Evolutionary conservation across 139 green algal species (phyloP), one percentile per base, ranked within the genome.

Genomic region (Chlorella sp.): DNA sequence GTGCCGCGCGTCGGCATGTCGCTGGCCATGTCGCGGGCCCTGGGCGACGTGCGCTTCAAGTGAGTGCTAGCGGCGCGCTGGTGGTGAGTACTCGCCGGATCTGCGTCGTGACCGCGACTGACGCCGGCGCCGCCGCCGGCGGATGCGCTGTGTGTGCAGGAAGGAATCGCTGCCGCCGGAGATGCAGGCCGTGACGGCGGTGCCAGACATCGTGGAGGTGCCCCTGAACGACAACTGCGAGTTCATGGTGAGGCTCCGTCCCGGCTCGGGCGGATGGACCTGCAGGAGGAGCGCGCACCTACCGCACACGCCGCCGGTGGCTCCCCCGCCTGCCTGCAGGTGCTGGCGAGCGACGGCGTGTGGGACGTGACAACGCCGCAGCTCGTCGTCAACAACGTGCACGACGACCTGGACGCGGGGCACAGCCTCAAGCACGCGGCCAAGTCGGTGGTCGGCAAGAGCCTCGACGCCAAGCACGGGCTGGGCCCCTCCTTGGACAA

Each of bases 311-410:
- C n/a, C n/a, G n/a, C n/a, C n/a, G n/a, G n/a, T n/a, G n/a, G n/a
- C n/a, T n/a, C 68, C 33, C 29, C 50, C 31, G 42, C 23, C 2
- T 23, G 27, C 32, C 5, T 26, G 42, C 49, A 29, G 36, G 62
- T 59, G 79, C 36, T 92, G 78, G 88, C 77, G 5, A 88, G 83
- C 4, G 86, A 91, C 32, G 87, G 85, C 1, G 62, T 92, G 72
- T 93, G 87, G 85, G 83, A 93, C 69, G 83, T 91, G 42, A 83
- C 92, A 70, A 75, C 20, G 2, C 61, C 76, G 1, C 73, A 85
- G 62, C 24, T 31, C 4, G 55, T 63, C 20, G 27, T 20, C 17
- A n/a, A 63, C 6, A 20, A 10, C 55, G 27, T 63, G 20, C 55
- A 63, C 4, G 24, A 63, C 20, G 4, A 20, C 27, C 55, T 63